A percentile compares a stretch with the other conserved stretches of the same genome.
phyloP scores from a whole-genome alignment of 2,329 filamentous ascomycete genomes.

The Aureobasidium mangrovei region DNA sequence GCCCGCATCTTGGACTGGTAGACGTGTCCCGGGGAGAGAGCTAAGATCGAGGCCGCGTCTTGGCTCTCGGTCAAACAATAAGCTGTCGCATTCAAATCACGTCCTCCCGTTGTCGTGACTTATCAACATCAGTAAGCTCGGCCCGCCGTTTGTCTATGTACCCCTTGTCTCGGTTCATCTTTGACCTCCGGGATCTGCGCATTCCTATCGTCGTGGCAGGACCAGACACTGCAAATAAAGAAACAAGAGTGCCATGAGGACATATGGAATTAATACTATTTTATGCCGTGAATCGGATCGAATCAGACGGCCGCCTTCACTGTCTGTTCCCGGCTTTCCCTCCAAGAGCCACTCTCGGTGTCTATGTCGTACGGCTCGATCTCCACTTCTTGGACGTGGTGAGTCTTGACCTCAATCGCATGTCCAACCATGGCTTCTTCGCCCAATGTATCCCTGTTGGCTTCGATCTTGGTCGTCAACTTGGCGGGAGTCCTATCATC shows the following conservation, averaged over 20 bases:
- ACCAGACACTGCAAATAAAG: no score
- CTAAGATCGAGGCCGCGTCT: not conserved
- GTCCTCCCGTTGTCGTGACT: not conserved
- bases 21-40: no score
- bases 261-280: no score
- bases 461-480: not conserved
- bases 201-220: no score
- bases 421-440: not conserved
- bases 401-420: slow-evolving; percentile 1
- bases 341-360: not conserved
- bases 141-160: no score
- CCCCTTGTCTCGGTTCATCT: no score
- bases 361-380: not conserved
- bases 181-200: no score
- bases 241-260: no score
- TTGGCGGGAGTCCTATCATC: not conserved
- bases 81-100: not conserved
- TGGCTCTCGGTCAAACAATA: not conserved
- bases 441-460: not conserved
- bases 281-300: no score
- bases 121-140: no score
- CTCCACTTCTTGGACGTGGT: slow-evolving; percentile 3
- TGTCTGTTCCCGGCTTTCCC: not conserved
- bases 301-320: not conserved
- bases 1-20: no score